Evolutionary conservation across 2,329 filamentous ascomycete genomes (phyloP), one percentile per base, ranked within the genome.

Genomic region (Coniochaeta prunicola): DNA sequence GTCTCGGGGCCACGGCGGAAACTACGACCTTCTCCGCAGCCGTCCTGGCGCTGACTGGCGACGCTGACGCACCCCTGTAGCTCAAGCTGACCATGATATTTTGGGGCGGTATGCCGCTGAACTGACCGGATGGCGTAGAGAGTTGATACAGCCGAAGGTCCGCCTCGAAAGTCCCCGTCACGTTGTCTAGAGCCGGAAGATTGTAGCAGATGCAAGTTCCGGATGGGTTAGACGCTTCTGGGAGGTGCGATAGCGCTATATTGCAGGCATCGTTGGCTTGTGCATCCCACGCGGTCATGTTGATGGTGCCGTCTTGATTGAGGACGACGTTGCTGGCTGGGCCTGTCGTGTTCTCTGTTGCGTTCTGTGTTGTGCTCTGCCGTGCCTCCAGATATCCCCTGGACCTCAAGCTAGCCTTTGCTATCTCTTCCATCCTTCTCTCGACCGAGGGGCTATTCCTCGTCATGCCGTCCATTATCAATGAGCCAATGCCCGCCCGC

Each of bases 171-270:
- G 85, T 76, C 31, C 90, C 90, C 0, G 82, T 86, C 4, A 72
- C 72, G 65, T 82, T 84, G 73, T 93, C 82, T 59, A 91, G 80
- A 40, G 83, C 84, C 0, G 87, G 86, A 26, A 96, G 73, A 70
- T 94, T 96, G 76, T 93, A 94, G 80, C 91, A 96, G 54, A 90
- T 83, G 60, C 87, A 88, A 54, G 91, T 83, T 56, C 91, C 91
- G 10, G 89, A 88, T 5, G 89, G 88, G 64, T 92, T 93, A 26
- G 82, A 81, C 45, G 85, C 82, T 60, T 79, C 75, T 15, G 77
- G 75, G 55, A 91, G 77, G 28, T 73, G 69, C 2, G 72, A 70
- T 19, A 94, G 76, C 9, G 82, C 79, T 24, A 74, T 66, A 50
- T 74, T 74, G 71, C 90, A 94, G 24, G 86, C 86, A 12, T 74